phyloP scores from a whole-genome alignment of 2,329 filamentous ascomycete genomes.

The Fusarium sarcochroum region DNA sequence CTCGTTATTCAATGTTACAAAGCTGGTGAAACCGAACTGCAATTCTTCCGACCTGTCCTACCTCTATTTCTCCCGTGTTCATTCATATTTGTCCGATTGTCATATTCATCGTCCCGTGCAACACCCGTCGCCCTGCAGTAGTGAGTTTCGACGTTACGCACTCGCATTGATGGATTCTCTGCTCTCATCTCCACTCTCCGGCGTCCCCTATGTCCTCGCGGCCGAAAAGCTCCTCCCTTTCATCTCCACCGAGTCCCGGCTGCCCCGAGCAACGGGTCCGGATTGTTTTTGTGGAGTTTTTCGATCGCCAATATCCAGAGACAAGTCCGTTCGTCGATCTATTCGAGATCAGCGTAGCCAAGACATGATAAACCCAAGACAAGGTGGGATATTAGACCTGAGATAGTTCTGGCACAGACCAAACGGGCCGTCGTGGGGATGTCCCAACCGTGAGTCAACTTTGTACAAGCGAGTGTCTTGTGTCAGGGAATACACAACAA shows the following conservation, averaged over 20 bases:
- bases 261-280: conserved; percentile 30
- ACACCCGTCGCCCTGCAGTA: conserved; percentile 8
- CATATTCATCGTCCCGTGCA: conserved; percentile 1
- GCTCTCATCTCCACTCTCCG: conserved; percentile 6
- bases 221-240: not conserved
- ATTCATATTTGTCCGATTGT: not conserved
- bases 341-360: conserved; percentile 5
- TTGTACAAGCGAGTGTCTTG: not conserved
- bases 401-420: conserved; percentile 12
- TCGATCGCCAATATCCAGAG: too few relatives aligned
- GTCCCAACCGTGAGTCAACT: not conserved
- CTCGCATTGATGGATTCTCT: conserved; percentile 2
- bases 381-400: conserved; percentile 1
- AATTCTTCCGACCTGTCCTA: not conserved
- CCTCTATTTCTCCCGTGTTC: not conserved
- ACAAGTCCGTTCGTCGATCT: conserved; percentile 24
- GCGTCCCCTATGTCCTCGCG: not conserved
- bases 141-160: not conserved
- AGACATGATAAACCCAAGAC: conserved; percentile 33
- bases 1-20: too few relatives aligned
- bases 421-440: conserved; percentile 12
- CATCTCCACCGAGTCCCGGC: conserved; percentile 18
- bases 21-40: not conserved
- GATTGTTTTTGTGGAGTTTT: not conserved
- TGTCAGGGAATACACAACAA: too few relatives aligned